Conservation (phyloP, 108 stramenopile species). For the Cyclotella kingstonii region DNA sequence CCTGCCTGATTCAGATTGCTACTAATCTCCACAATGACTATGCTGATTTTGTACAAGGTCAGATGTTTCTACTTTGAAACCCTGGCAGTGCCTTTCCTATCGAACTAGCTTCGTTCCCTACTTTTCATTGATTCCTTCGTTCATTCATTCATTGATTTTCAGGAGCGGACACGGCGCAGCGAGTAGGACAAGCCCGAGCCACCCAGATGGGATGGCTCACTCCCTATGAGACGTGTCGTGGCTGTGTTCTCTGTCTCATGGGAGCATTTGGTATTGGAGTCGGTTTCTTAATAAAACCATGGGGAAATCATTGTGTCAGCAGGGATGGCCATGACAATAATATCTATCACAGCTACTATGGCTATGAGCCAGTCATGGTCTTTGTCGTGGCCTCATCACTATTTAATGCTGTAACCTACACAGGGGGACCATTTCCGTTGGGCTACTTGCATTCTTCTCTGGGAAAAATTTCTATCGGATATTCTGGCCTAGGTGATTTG, state of each 20-base stretch:
- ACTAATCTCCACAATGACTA: constrained; percentile 93
- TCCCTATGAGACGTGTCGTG: constrained; percentile 64
- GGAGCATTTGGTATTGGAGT: constrained; percentile 54
- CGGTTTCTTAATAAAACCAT: constrained; percentile 35
- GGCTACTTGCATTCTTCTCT: constrained; percentile 77
- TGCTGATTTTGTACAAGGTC: constrained; percentile 78
- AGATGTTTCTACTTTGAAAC: too few species aligned
- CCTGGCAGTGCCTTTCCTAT: too few species aligned
- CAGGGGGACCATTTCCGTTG: constrained; percentile 85
- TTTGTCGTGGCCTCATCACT: constrained; percentile 57
- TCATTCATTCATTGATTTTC: too few species aligned
- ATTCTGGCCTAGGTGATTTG: constrained; percentile 83
- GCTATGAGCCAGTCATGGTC: constrained; percentile 29
- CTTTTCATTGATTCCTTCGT: too few species aligned
- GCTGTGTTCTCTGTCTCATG: constrained; percentile 49
- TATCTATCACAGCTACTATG: background rate
- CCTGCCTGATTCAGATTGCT: constrained; percentile 69
- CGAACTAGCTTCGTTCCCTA: too few species aligned
- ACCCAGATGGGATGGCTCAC: constrained; percentile 90
- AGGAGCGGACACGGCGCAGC: constrained; percentile 76
- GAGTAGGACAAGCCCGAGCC: constrained; percentile 88
- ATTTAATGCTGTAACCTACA: constrained; percentile 87
- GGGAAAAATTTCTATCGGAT: constrained; percentile 72
- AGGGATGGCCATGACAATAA: background rate
- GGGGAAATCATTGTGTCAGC: constrained; percentile 4